These are phyloP conservation scores for Sporothrix pseudoabietina DNA, from an alignment of 2,329 filamentous ascomycete species.

Conservation along the genomic window DNA sequence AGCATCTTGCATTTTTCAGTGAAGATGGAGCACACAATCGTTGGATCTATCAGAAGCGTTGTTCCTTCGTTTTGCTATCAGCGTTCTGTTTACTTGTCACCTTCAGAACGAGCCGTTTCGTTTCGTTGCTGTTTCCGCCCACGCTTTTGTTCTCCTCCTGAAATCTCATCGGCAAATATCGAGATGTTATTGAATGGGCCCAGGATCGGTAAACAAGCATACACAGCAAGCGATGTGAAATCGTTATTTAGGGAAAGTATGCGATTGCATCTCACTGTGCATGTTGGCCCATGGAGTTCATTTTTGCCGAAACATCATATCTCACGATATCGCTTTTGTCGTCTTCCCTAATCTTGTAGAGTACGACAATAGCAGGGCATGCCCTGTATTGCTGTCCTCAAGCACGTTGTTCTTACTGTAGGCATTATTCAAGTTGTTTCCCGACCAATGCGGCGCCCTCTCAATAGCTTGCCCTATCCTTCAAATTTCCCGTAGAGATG, in stretches of 20 bases:
- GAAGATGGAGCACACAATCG: too few relatives aligned
- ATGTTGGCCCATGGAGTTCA: background rate
- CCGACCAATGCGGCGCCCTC: background rate
- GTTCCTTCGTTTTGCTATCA: background rate
- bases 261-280: background rate
- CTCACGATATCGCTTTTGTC: background rate
- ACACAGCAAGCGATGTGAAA: background rate
- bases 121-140: background rate
- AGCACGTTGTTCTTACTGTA: too few relatives aligned
- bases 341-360: background rate
- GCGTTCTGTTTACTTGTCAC: background rate
- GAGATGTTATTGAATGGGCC: background rate
- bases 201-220: background rate
- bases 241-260: background rate
- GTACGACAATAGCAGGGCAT: background rate
- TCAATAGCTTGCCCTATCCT: background rate
- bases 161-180: background rate
- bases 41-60: background rate
- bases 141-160: slow-evolving; percentile 10
- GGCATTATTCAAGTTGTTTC: background rate
- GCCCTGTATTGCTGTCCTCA: background rate
- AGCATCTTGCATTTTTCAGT: too few relatives aligned
- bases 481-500: background rate
- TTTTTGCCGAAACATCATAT: background rate
- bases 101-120: background rate